Conservation (phyloP, 176 grass and related monocot species). For the Raddia guianensis region DNA sequence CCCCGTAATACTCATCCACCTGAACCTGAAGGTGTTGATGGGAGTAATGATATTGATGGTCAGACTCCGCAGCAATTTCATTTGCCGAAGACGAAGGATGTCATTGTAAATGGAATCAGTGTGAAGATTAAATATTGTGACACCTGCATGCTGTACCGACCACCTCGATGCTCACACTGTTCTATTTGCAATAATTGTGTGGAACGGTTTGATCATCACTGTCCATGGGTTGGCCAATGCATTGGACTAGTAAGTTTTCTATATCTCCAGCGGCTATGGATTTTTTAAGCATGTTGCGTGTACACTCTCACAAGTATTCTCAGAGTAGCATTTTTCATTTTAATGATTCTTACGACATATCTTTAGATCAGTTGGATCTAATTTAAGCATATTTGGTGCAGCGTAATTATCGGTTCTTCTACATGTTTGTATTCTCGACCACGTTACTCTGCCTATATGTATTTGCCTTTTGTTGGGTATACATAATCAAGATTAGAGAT, state of each 20-base stretch:
- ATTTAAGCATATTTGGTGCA: constrained; percentile 50
- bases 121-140: constrained; percentile 91
- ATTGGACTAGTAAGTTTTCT: constrained; percentile 71
- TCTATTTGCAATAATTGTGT: constrained; percentile 97
- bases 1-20: constrained; percentile 82
- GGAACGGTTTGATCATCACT: constrained; percentile 95
- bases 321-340: neutral
- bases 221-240: constrained; percentile 96
- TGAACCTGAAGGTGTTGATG: constrained; percentile 67
- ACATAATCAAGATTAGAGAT: constrained; percentile 83
- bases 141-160: constrained; percentile 90
- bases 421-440: constrained; percentile 98
- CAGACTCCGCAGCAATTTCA: constrained; percentile 76
- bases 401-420: constrained; percentile 97
- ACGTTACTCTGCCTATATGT: constrained; percentile 86
- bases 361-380: constrained; percentile 27
- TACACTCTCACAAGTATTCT: neutral
- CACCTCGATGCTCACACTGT: constrained; percentile 89
- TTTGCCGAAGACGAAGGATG: constrained; percentile 75
- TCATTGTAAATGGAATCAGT: constrained; percentile 75
- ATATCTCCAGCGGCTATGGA: constrained; percentile 17
- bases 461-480: constrained; percentile 89
- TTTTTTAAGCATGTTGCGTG: neutral
- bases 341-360: neutral
- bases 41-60: constrained; percentile 40